Conservation (phyloP, 73 alveolate genomes). For the Symbiodinium pilosum region DNA sequence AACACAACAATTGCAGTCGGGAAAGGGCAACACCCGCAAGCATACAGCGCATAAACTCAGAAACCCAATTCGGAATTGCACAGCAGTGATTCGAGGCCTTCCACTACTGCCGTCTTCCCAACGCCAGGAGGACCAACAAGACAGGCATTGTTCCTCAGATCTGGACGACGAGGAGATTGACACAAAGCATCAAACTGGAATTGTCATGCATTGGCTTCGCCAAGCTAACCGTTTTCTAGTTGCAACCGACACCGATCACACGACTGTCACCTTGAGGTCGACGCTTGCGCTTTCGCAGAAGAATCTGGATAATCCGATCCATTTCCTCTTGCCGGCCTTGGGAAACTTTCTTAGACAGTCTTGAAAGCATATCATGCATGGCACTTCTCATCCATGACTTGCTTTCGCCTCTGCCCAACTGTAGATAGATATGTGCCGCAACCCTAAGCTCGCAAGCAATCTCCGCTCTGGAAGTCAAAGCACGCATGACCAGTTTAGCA, state of each 20-base stretch:
- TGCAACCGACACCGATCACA: not conserved
- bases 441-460: too few species aligned
- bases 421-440: too few species aligned
- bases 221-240: not conserved
- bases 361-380: too few species aligned
- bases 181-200: not conserved
- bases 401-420: too few species aligned
- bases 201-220: too few species aligned
- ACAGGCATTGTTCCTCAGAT: conserved; percentile 56
- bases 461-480: too few species aligned
- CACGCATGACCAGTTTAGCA: too few species aligned
- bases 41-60: not conserved
- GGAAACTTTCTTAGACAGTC: too few species aligned
- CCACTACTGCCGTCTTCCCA: conserved; percentile 96
- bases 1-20: not conserved
- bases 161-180: not conserved
- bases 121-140: conserved; percentile 95
- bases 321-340: conserved; percentile 76
- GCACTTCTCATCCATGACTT: too few species aligned
- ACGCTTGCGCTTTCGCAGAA: conserved; percentile 78
- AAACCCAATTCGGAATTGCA: not conserved
- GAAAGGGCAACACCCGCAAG: too few species aligned
- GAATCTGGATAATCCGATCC: conserved; percentile 92
- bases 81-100: too few species aligned
- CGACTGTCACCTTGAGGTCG: not conserved